A percentile compares a stretch with the other conserved stretches of the same genome.
Conservation (phyloP, 306 rosid species). For the Albizia julibrissin region DNA sequence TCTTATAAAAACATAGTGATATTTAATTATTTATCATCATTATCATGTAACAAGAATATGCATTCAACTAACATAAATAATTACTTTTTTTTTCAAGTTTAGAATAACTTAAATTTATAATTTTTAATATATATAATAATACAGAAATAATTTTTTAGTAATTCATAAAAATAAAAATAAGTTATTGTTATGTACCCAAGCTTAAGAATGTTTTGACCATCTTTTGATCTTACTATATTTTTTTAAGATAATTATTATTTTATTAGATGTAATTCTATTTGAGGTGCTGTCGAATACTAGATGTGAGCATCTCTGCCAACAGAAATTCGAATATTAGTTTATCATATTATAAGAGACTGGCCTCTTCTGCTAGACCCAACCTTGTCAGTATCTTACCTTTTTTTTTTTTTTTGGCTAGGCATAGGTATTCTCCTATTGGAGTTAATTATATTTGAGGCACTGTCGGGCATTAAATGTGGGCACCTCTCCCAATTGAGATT, state of each 20-base stretch:
- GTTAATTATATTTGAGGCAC: too few relatives aligned
- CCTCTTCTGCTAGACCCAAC: too few relatives aligned
- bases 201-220: not conserved
- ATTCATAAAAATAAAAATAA: not conserved
- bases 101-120: not conserved
- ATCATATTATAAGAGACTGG: too few relatives aligned
- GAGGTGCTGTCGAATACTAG: too few relatives aligned
- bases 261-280: too few relatives aligned
- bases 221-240: not conserved
- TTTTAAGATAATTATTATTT: too few relatives aligned
- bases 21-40: not conserved
- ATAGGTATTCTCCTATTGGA: too few relatives aligned
- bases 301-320: too few relatives aligned
- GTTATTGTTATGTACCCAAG: not conserved
- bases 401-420: too few relatives aligned
- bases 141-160: not conserved
- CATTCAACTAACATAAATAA: not conserved
- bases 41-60: not conserved
- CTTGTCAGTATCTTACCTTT: too few relatives aligned
- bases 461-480: too few relatives aligned
- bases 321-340: too few relatives aligned
- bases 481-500: accelerated
- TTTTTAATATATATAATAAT: not conserved
- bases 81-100: not conserved
- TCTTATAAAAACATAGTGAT: not conserved